Evolutionary conservation across 225 moss, liverwort and hornwort species (phyloP).

Genomic region (Marchantia paleacea): DNA sequence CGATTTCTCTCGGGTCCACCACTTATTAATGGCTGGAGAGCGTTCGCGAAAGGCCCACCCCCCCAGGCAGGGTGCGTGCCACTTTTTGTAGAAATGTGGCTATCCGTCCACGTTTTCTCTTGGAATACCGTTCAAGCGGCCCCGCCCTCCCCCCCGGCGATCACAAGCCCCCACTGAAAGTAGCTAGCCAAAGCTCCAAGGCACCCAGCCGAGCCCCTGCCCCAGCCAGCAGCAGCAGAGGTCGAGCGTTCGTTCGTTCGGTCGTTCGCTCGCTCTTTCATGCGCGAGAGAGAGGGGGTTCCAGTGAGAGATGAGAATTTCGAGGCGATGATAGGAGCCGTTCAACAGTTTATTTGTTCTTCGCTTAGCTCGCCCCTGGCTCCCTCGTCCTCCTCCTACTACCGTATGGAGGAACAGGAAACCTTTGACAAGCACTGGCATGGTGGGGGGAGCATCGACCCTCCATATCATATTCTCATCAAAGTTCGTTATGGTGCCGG

Average conservation of each 20-base stretch:
- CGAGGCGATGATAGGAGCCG: neutral
- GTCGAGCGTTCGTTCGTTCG: neutral
- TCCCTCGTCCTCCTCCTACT: neutral
- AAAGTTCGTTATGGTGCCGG: conserved; percentile 21
- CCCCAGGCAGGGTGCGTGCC: conserved; percentile 5
- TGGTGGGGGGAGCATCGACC: neutral
- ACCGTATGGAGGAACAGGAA: conserved; percentile 15
- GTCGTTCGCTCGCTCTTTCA: too few relatives aligned
- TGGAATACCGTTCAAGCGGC: conserved; percentile 8
- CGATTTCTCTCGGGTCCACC: conserved; percentile 9
- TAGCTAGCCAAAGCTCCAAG: neutral
- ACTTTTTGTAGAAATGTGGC: conserved; percentile 15
- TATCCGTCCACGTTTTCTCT: conserved; percentile 22
- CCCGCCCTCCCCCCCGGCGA: neutral
- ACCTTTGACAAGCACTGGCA: neutral
- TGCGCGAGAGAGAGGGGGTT: too few relatives aligned
- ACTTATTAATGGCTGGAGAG: conserved; percentile 16
- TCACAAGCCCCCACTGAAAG: neutral
- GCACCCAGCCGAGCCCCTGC: too few relatives aligned
- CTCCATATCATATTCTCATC: conserved; percentile 17
- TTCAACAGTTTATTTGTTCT: neutral
- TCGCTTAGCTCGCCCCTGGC: neutral
- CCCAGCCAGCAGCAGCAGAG: neutral
- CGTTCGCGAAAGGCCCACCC: conserved; percentile 1
- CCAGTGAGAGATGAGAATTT: neutral